phyloP scores from a whole-genome alignment of 176 grass and related monocot species.

The Raddia distichophylla region DNA sequence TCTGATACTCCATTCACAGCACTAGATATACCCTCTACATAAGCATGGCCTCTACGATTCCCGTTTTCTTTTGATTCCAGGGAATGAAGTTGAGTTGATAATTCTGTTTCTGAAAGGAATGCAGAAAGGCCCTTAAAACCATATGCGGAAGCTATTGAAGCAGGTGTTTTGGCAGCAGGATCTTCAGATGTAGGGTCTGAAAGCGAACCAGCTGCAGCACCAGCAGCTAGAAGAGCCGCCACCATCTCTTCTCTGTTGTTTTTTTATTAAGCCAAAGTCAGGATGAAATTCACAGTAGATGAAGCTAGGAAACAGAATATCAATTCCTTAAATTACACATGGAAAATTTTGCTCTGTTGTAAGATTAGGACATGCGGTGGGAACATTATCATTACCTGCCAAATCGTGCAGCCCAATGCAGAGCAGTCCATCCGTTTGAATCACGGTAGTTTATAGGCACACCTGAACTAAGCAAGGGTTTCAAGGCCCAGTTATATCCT shows the following conservation, averaged over 20 bases:
- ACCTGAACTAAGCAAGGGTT: constrained; percentile 63
- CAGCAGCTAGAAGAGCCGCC: constrained; percentile 63
- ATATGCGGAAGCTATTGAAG: constrained; percentile 61
- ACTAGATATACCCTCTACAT: constrained; percentile 19
- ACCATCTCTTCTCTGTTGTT: constrained; percentile 71
- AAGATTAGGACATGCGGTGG: constrained; percentile 10
- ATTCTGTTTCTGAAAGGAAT: constrained; percentile 82
- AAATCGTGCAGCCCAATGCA: constrained; percentile 93
- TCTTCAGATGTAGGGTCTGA: constrained; percentile 74
- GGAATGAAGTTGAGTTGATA: constrained; percentile 66
- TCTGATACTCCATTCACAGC: constrained; percentile 61
- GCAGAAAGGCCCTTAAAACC: constrained; percentile 87
- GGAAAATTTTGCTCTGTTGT: constrained; percentile 1
- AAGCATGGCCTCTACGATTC: constrained; percentile 14
- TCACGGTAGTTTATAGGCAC: constrained; percentile 89
- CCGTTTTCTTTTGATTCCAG: constrained; percentile 57
- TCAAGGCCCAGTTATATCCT: constrained; percentile 72
- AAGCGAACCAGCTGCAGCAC: constrained; percentile 70
- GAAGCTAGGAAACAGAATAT: constrained; percentile 13
- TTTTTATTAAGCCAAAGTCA: constrained; percentile 14
- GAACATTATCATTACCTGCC: constrained; percentile 62
- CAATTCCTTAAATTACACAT: constrained; percentile 5
- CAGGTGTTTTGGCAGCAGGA: constrained; percentile 68
- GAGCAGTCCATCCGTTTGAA: constrained; percentile 84
- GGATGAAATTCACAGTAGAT: constrained; percentile 28